phyloP scores from a whole-genome alignment of 2,329 filamentous ascomycete genomes.

The Aspergillus viridinutans region DNA sequence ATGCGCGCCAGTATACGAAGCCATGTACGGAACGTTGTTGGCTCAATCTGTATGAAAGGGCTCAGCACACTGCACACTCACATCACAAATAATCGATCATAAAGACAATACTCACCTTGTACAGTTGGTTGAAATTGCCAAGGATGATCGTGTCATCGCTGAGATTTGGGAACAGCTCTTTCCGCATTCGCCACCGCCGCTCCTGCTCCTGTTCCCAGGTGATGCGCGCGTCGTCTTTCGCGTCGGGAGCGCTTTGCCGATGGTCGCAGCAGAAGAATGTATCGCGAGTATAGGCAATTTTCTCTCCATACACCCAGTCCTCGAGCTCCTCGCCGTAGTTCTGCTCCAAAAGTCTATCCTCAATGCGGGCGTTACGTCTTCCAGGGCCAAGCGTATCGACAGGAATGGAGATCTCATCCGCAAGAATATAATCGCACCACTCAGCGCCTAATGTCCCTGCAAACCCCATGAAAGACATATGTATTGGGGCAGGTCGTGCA shows the following conservation, averaged over 20 bases:
- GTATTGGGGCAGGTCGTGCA: constrained; percentile 86
- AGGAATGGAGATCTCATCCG: constrained; percentile 83
- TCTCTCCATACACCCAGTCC: constrained; percentile 93
- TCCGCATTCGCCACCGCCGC: constrained; percentile 86
- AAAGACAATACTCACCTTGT: constrained; percentile 65
- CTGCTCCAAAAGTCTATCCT: constrained; percentile 60
- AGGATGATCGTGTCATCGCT: constrained; percentile 83
- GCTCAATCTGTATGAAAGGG: constrained; percentile 68
- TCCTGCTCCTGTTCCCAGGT: constrained; percentile 81
- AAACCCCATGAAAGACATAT: constrained; percentile 99
- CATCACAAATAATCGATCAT: not conserved
- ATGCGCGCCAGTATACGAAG: constrained; percentile 80
- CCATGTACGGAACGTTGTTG: constrained; percentile 93
- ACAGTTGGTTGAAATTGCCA: constrained; percentile 97
- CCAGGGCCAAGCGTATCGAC: constrained; percentile 73
- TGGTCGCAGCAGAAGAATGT: constrained; percentile 99
- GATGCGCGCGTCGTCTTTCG: constrained; percentile 60
- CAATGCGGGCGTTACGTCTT: constrained; percentile 68
- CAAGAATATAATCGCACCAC: constrained; percentile 97
- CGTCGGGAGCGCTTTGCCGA: constrained; percentile 77
- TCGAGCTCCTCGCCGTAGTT: constrained; percentile 67
- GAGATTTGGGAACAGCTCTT: constrained; percentile 80
- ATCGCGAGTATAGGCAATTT: constrained; percentile 88
- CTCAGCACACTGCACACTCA: not conserved
- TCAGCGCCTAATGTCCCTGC: constrained; percentile 92